Base-by-base conservation (phyloP, 1,284 basidiomycete genomes). In the Omphalotus olearius region DNA sequence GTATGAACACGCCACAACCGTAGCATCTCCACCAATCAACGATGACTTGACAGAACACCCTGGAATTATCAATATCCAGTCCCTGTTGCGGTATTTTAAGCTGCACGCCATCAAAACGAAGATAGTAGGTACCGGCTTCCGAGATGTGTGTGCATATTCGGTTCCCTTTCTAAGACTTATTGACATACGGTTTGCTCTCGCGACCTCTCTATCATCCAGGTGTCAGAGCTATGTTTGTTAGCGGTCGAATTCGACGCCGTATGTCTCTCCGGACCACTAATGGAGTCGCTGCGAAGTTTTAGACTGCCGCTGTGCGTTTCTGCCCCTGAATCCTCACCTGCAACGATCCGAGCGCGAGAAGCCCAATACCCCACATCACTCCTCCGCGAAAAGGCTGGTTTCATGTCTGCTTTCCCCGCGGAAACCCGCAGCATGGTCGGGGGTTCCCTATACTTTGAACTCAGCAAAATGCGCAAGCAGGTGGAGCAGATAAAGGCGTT, bases 41-140 rank as follows among this genome's bases (percentile, higher is more conserved):
- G 56, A 50, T 45, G 57, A 60, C 54, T 45, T 65, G 48, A 59
- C 43, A 11, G 52, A 48, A 28, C 72, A 76, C 56, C 74, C 72
- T 2, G 76, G 74, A 26, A 68, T 79, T 26, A 67, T 76, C 53
- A 62, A 68, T n/a, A 74, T 83, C 20, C 76, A 78, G 53, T 65
- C 73, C 1, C 76, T 73, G 35, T 62, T 72, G 28, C 68, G 67
- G 20, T 81, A 76, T 59, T 74, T 81, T 62, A 68, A 60, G 40
- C 61, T 64, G 38, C 68, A 76, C 52, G 56, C 68, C 3, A 60
- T 78, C 57, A 64, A 66, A 53, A 72, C 73, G 3, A 70, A 68
- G 35, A 50, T 80, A 39, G 63, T 80, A 46, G 72, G 72, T 14
- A 65, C 66, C 6, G 67, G 73, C 38, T 69, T 76, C 48, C 67